Evolutionary conservation across 495 filamentous ascomycete genomes (phyloP).

Genomic region (Aspergillus affinis): DNA sequence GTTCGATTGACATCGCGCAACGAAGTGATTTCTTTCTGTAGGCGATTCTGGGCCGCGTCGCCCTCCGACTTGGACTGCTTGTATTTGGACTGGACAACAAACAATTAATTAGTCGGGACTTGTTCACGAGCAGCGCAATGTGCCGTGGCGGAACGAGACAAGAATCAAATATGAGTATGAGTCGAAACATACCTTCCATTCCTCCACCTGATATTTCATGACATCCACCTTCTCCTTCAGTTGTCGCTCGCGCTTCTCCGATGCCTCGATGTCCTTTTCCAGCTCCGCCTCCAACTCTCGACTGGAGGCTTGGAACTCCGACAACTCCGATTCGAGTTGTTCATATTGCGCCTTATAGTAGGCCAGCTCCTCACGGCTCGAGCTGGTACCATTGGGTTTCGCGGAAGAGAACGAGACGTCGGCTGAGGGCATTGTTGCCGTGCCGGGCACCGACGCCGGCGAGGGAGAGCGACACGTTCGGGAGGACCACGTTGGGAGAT

Average conservation of each 20-base stretch:
- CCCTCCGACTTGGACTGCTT: constrained; percentile 90
- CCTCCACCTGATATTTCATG: constrained; percentile 84
- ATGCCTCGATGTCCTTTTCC: constrained; percentile 93
- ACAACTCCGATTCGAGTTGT: constrained; percentile 83
- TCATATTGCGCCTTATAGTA: constrained; percentile 98
- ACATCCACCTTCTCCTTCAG: constrained; percentile 83
- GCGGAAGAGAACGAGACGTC: constrained; percentile 61
- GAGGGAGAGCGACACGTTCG: constrained; percentile 22
- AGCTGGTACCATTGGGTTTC: constrained; percentile 56
- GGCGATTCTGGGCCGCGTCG: constrained; percentile 72
- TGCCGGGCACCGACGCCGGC: constrained; percentile 34
- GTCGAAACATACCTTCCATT: constrained; percentile 84
- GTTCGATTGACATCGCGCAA: constrained; percentile 82
- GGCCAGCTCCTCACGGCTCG: constrained; percentile 69
- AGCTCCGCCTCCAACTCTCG: constrained; percentile 92
- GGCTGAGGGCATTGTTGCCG: constrained; percentile 52
- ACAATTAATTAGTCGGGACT: neutral
- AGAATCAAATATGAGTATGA: neutral
- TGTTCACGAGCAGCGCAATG: neutral
- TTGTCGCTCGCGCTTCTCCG: constrained; percentile 85
- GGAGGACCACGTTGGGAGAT: constrained; percentile 22
- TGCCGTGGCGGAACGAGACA: no score
- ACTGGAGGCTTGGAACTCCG: constrained; percentile 92
- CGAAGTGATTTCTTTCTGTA: constrained; percentile 95
- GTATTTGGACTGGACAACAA: constrained; percentile 74